Evolutionary conservation across 164 flowering plant genomes (phyloP), one percentile per base, ranked within the genome.

Genomic region (Buxus sempervirens): DNA sequence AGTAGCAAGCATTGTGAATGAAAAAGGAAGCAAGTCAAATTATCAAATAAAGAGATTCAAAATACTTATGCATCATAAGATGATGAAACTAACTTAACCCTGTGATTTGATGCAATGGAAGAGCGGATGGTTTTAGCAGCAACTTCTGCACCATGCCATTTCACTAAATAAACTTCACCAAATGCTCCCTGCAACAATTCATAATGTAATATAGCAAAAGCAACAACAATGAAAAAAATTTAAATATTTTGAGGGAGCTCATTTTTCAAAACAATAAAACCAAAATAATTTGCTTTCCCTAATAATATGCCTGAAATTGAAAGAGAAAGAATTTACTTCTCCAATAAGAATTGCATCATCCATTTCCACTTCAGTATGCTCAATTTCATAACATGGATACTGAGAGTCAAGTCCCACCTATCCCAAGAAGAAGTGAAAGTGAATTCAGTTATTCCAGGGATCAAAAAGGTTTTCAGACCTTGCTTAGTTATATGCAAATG

Each of bases 111-210:
- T 58, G 90, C 88, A 70, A 86, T 82, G 25, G 87, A 84, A 57
- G 88, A 80, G 28, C 85, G 84, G 23, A 86, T 84, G 9, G 90
- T 86, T 69, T 86, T 84, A 69, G 90, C 87, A 58, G 90, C 88
- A 78, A 84, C 83, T 66, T 82, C 86, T 51, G 88, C 84, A 38
- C 87, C 87, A 60, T 86, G 83, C 88, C 88, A 86, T 74, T 79
- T 86, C 62, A 86, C 88, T 28, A 82, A 66, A 68, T 86, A 84
- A 68, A 84, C 79, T 79, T 86, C 90, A 63, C 88, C 88, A 75
- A 73, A 84, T 58, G 87, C 75, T 62, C 90, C 90, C 90, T 86
- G 86, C 55, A 5, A 61, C 22, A 41, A 28, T 67, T 58, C n/a
- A 56, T 20, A 53, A 54, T 57, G 59, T 27, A 58, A 49, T 25